Percentiles rank a stretch among this genome's conserved stretches.
These are phyloP conservation scores for Citrus reticulata DNA, from an alignment of 345 rosid species.

Conservation along the genomic window DNA sequence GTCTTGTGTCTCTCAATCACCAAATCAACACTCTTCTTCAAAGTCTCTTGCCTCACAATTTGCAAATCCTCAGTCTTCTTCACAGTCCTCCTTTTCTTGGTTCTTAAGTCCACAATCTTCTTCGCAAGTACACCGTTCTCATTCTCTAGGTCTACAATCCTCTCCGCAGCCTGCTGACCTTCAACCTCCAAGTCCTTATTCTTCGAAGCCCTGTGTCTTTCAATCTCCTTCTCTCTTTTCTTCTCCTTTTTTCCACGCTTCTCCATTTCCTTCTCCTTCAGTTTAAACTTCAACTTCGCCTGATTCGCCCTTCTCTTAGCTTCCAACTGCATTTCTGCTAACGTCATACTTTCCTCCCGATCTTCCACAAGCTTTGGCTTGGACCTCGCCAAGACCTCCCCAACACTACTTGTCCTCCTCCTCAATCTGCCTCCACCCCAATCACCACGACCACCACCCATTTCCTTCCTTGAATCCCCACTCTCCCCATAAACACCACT, in stretches of 20 bases:
- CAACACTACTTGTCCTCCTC: slow-evolving; percentile 33
- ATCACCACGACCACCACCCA: slow-evolving; percentile 16
- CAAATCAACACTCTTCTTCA: slow-evolving; percentile 12
- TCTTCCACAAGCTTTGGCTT: slow-evolving; percentile 17
- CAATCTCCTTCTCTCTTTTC: slow-evolving; percentile 8
- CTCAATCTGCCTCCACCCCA: slow-evolving; percentile 41
- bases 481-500: not conserved
- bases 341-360: slow-evolving; percentile 62
- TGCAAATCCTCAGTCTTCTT: slow-evolving; percentile 28
- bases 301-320: slow-evolving; percentile 34
- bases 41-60: slow-evolving; percentile 14
- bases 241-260: slow-evolving; percentile 19
- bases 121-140: slow-evolving; percentile 14
- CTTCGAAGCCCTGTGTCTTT: slow-evolving; percentile 8
- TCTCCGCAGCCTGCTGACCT: slow-evolving; percentile 20
- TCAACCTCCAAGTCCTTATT: slow-evolving; percentile 19
- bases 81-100: slow-evolving; percentile 13
- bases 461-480: slow-evolving; percentile 24
- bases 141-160: slow-evolving; percentile 9
- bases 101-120: slow-evolving; percentile 25
- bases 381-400: slow-evolving; percentile 35
- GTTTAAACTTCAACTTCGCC: slow-evolving; percentile 31
- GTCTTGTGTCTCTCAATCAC: slow-evolving; percentile 11
- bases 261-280: slow-evolving; percentile 24
- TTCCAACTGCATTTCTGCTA: slow-evolving; percentile 66